phyloP scores from a whole-genome alignment of 2,329 filamentous ascomycete genomes.

The Trichoderma koningii region DNA sequence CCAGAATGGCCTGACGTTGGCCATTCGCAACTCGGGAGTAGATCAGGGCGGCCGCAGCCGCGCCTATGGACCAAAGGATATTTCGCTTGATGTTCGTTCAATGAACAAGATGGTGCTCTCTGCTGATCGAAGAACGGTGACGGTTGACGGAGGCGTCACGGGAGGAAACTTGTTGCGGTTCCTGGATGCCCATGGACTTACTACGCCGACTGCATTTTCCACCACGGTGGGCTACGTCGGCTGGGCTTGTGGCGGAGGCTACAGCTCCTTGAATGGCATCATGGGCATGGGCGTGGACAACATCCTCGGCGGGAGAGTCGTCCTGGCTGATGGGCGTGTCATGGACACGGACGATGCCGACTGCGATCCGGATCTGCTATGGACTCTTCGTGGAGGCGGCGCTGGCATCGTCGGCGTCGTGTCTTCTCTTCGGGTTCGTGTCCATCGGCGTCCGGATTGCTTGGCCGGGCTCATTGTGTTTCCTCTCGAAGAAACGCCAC shows the following conservation, averaged over 20 bases:
- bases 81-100: constrained; percentile 26
- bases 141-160: constrained; percentile 23
- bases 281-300: constrained; percentile 43
- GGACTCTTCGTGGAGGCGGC: constrained; percentile 36
- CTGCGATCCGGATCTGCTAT: constrained; percentile 33
- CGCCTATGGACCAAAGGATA: constrained; percentile 21
- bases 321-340: constrained; percentile 35
- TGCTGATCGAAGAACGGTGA: constrained; percentile 11
- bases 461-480: constrained; percentile 14
- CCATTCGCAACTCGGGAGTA: constrained; percentile 26
- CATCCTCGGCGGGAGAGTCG: constrained; percentile 39
- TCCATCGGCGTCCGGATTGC: constrained; percentile 29
- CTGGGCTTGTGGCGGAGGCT: constrained; percentile 43
- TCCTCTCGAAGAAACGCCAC: constrained; percentile 1
- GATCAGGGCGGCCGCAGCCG: constrained; percentile 28
- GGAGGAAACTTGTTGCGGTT: constrained; percentile 18
- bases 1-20: neutral
- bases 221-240: constrained; percentile 38
- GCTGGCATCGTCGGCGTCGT: constrained; percentile 35
- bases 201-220: constrained; percentile 25
- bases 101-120: constrained; percentile 23
- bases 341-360: constrained; percentile 32
- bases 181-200: constrained; percentile 25
- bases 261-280: constrained; percentile 36
- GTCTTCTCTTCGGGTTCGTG: constrained; percentile 35